Conservation (phyloP, 176 grass and related monocot genomes). For the Saccharum spontaneum region DNA sequence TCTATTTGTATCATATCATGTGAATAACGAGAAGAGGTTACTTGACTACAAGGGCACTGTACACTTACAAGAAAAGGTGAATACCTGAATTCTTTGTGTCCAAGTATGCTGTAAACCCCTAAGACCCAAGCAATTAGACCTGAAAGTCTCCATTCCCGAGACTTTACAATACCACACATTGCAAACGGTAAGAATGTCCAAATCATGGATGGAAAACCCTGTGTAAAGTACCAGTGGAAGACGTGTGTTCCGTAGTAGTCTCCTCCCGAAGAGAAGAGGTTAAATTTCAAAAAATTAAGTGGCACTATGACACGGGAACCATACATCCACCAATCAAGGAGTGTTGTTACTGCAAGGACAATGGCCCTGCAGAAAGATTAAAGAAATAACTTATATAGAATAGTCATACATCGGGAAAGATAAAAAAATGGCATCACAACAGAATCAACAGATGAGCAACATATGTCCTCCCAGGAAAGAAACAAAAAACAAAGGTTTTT, state of each 20-base stretch:
- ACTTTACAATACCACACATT: slow-evolving; percentile 59
- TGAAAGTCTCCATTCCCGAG: slow-evolving; percentile 72
- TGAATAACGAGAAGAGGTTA: not conserved
- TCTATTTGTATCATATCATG: slow-evolving; percentile 11
- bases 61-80: slow-evolving; percentile 21
- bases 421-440: not conserved
- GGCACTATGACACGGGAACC: slow-evolving; percentile 70
- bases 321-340: slow-evolving; percentile 83
- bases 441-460: not conserved
- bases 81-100: slow-evolving; percentile 98
- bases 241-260: slow-evolving; percentile 90
- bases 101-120: slow-evolving; percentile 86
- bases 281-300: slow-evolving; percentile 93
- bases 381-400: not conserved
- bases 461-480: not conserved
- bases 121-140: slow-evolving; percentile 85
- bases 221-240: slow-evolving; percentile 93
- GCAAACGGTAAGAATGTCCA: slow-evolving; percentile 83
- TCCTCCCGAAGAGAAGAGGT: slow-evolving; percentile 91
- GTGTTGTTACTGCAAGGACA: slow-evolving; percentile 65
- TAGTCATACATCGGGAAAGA: not conserved
- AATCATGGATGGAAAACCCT: slow-evolving; percentile 93
- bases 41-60: not conserved
- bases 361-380: slow-evolving; percentile 54
- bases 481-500: not conserved